Evolutionary conservation across 192 early-diverging fungal species (phyloP), one percentile per base, ranked within the genome.

Genomic region (Coemansia sp.): DNA sequence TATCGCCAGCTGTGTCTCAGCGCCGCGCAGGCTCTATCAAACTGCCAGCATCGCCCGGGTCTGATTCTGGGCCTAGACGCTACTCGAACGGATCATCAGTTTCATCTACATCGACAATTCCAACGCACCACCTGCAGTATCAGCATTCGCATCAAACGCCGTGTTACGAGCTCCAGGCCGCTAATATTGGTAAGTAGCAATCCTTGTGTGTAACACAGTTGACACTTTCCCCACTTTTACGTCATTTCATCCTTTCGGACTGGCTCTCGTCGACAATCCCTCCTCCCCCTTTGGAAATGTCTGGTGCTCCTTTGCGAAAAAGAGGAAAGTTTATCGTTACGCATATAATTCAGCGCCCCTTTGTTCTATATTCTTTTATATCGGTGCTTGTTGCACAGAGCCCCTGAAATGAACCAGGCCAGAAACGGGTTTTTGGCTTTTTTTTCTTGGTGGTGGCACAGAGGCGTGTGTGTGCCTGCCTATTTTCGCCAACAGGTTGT

Each of bases 1-100:
- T 61, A 39, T 18, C 55, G 20, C 55, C 33, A 22, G 15, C 33
- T 1, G 22, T 13, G 39, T 62, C 72, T 38, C 79, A 81, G 65
- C 74, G 74, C 15, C 73, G 79, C 11, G 74, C 71, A 3, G 74
- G 79, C 43, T 70, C 69, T 38, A 66, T 77, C 31, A 67, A 50
- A 24, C 64, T 71, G 36, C 40, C 53, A 27, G 5, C 63, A 33
- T 41, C 43, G 55, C 63, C 43, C 31, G 62, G 68, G 20, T 36
- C 58, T 3, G 41, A 27, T 50, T 34, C 20, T 16, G 76, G 39
- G 47, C 65, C 72, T 27, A 75, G 73, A 46, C 71, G 78, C 64
- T 57, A 66, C 43, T 80, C 78, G 33, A 52, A 71, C 40, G 66
- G 66, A 65, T 80, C 73, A 60, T 68, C 78, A 20, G 31, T 65